Conservation (phyloP, 768 basidiomycete species). For the Tulasnella sp. region DNA sequence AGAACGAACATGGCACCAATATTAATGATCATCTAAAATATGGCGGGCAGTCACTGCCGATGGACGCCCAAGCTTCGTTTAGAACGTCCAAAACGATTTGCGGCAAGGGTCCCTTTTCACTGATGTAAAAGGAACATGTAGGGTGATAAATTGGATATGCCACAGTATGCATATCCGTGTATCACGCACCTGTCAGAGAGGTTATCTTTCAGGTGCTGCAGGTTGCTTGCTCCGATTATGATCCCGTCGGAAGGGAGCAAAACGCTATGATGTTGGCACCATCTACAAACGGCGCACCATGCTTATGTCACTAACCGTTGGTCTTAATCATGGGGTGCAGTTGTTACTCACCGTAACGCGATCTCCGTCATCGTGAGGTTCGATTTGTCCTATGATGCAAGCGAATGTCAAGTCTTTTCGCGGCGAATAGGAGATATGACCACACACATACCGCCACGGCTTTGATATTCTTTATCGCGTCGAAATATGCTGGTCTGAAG, state of each 20-base stretch:
- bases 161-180: background rate
- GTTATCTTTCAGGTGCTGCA: constrained; percentile 36
- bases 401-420: background rate
- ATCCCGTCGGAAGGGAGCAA: constrained; percentile 37
- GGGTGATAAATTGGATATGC: no score
- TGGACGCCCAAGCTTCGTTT: constrained; percentile 16
- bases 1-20: no score
- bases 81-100: constrained; percentile 16
- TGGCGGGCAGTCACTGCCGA: background rate
- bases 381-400: constrained; percentile 33
- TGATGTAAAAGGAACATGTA: background rate
- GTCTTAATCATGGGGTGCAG: no score
- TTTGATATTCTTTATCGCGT: constrained; percentile 32
- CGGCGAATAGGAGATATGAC: background rate
- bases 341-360: constrained; percentile 28
- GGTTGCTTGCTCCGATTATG: constrained; percentile 41
- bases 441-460: constrained; percentile 31
- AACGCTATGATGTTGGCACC: constrained; percentile 48
- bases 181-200: constrained; percentile 28
- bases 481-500: constrained; percentile 34
- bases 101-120: constrained; percentile 18
- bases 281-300: no score
- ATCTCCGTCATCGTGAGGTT: constrained; percentile 42
- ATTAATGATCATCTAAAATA: constrained; percentile 1
- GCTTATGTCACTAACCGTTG: no score